Base-by-base conservation (phyloP, 768 basidiomycete species). In the Neoboletus magnificus region DNA sequence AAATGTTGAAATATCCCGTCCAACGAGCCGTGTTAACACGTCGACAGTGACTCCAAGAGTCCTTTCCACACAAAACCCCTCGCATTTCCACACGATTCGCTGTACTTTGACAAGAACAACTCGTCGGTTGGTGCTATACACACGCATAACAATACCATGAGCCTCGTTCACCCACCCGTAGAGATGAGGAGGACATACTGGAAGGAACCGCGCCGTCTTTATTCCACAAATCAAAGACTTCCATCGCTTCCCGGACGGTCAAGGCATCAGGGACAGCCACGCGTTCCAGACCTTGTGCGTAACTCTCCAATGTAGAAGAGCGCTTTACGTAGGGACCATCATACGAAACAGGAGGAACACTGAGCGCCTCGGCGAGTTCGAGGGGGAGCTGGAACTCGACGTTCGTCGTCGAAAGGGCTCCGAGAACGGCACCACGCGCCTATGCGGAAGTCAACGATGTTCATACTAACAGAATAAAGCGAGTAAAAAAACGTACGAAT, bases 161-260 rank as follows among this genome's bases (percentile, higher is more conserved):
- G 42, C 22, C 2, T n/a, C 7, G 9, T 48, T 41, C 25, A 18
- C 42, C 18, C 5, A 15, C 12, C 23, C 10, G 1, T 5, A 43
- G 15, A 32, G 22, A 37, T 2, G 18, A 42, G 16, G 18, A 27
- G 2, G 22, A 61, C 80, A 49, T 67, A 83, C 84, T 66, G 22
- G 79, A 72, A 52, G 79, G 75, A 47, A 89, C 59, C 1, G 82
- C 81, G 55, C 75, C 72, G 57, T 85, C 82, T 46, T 82, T 81
- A 62, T 79, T 82, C 88, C 89, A 93, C 16, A 91, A 59, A 57
- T 93, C 85, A 62, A 89, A 91, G 55, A 94, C 63, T 8, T 83
- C 82, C 23, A 80, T 80, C 0, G 92, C 91, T 69, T 96, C 94
- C 18, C 74, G 66, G 6, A 86, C 63, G 2, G 74, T 81, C 62